Evolutionary conservation across 2,329 filamentous ascomycete species (phyloP).

Genomic region (Plectosphaerella cucumerina): DNA sequence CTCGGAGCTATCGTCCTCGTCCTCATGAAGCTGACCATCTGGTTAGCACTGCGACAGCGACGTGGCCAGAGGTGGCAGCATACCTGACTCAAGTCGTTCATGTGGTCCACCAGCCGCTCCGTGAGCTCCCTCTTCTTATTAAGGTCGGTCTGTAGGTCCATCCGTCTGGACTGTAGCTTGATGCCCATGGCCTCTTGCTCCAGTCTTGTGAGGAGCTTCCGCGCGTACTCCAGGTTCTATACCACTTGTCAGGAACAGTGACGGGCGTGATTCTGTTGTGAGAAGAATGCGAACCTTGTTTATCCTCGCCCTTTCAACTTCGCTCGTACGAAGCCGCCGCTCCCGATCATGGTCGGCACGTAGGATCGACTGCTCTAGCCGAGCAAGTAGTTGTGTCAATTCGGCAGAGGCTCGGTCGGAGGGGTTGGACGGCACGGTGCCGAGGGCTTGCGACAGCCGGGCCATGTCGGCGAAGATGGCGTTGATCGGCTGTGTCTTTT

Average conservation of each 20-base stretch:
- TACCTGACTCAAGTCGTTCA: conserved; percentile 66
- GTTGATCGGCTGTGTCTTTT: background rate
- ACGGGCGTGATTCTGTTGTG: background rate
- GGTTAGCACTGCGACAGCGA: too few species aligned
- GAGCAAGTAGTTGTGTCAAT: conserved; percentile 60
- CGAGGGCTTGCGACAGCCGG: conserved; percentile 6
- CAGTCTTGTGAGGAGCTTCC: conserved; percentile 62
- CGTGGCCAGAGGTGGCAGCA: conserved; percentile 12
- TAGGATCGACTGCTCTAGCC: conserved; percentile 63
- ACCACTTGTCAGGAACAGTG: background rate
- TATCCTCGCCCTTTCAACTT: conserved; percentile 55
- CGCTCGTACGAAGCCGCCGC: conserved; percentile 52
- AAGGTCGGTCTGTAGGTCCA: conserved; percentile 60
- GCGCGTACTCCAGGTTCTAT: conserved; percentile 70
- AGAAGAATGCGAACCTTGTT: conserved; percentile 27
- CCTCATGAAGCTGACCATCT: conserved; percentile 30
- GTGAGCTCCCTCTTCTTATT: conserved; percentile 61
- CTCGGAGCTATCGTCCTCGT: conserved; percentile 42
- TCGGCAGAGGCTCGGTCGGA: conserved; percentile 34
- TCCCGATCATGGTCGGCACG: conserved; percentile 57
- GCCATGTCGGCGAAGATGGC: conserved; percentile 2
- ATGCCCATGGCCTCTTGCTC: conserved; percentile 64
- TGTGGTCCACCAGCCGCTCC: conserved; percentile 59
- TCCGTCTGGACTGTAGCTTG: conserved; percentile 53
- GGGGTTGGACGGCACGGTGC: conserved; percentile 7